Base-by-base conservation (phyloP, 2,329 filamentous ascomycete species). In the Sporothrix variecibatus region DNA sequence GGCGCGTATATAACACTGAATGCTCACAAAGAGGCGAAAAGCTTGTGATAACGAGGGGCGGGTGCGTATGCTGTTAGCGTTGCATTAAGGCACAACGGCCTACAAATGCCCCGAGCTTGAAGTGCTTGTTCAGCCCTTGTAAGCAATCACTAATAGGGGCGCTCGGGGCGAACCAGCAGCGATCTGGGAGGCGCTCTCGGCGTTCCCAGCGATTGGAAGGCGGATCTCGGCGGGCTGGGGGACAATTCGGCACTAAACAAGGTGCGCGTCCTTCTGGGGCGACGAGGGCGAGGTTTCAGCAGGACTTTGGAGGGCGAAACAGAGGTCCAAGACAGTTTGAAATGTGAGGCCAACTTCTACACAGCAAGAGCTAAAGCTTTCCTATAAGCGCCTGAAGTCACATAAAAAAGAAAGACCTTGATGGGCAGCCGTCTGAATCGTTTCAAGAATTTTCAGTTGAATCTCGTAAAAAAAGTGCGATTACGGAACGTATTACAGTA, bases 141-240 rank as follows among this genome's bases (percentile, higher is more conserved):
- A 67, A 67, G 64, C 64, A 31, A 49, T 67, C 40, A 49, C 43
- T 67, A 67, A 67, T 67, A 67, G 64, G 64, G 40, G 40, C 40
- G 12, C n/a, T n/a, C n/a, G n/a, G n/a, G n/a, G n/a, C n/a, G n/a
- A n/a, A n/a, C 11, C 60, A 65, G 31, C 31, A 15, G 58, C 58
- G 31, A 15, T 62, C 31, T n/a, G 34, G 34, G 51, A 23, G 23
- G 51, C 51, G 51, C 23, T 26, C 51, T 26, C 23, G 11, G 51
- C 23, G 23, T 9, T 56, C 11, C 23, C 51, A 26, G 23, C 51
- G 51, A 26, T 26, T 56, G 51, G n/a, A 53, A 23, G 8, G 51
- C 51, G 49, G 20, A 11, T 2, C n/a, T n/a, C n/a, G 51, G 51
- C 43, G 43, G 43, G 15, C 15, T 49, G 51, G 51, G 51, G 51